Conservation (phyloP, 768 basidiomycete genomes). For the Megacollybia marginata region DNA sequence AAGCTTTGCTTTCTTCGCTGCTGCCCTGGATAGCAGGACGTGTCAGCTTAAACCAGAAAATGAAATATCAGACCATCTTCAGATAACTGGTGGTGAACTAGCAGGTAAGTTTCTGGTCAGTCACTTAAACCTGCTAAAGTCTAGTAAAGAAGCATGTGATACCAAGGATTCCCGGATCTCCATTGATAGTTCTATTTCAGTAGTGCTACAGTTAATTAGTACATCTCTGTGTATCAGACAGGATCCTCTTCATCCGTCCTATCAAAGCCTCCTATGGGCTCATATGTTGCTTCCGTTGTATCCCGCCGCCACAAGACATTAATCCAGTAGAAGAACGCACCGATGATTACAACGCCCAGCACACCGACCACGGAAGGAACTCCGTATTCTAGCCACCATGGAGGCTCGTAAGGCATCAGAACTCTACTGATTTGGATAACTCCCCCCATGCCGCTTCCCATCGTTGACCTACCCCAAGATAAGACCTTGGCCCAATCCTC, state of each 20-base stretch:
- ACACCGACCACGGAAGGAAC: constrained; percentile 55
- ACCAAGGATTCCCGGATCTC: no score
- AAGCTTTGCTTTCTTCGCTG: constrained; percentile 16
- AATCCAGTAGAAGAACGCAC: constrained; percentile 68
- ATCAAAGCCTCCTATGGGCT: constrained; percentile 79
- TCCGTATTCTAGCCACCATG: constrained; percentile 79
- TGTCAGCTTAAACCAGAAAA: background rate
- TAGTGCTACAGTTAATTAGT: no score
- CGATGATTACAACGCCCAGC: constrained; percentile 53
- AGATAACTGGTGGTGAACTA: no score
- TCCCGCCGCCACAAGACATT: constrained; percentile 65
- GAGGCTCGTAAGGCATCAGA: constrained; percentile 77
- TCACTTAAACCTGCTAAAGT: no score
- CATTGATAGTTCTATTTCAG: no score
- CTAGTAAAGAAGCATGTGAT: no score
- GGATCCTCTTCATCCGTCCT: constrained; percentile 39
- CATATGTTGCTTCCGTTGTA: constrained; percentile 81
- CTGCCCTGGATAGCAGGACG: constrained; percentile 18
- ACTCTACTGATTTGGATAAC: constrained; percentile 84
- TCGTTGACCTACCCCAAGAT: constrained; percentile 73
- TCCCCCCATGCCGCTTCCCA: constrained; percentile 69
- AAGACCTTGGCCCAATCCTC: constrained; percentile 60
- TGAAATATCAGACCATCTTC: no score
- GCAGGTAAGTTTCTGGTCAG: no score
- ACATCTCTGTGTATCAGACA: no score